Base-by-base conservation (phyloP, 1,284 basidiomycete genomes). In the Rhizoctonia solani region DNA sequence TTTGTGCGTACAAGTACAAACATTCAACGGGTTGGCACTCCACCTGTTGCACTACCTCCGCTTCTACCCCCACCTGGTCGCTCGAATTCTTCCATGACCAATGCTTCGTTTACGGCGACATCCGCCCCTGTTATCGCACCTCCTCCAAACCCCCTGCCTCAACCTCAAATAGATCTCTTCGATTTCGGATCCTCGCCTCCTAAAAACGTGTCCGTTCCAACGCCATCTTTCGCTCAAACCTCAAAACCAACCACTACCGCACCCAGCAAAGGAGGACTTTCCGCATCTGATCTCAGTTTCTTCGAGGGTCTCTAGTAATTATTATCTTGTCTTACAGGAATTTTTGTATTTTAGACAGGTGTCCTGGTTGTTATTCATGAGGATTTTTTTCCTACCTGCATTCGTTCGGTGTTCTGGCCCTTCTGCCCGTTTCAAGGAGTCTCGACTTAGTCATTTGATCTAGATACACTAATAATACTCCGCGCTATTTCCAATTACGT, bases 231-330 rank as follows among this genome's bases (percentile, higher is more conserved):
- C 30, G 13, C 58, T n/a, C 27, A 54, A 37, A 34, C 29, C n/a
- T 21, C 34, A 1, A 53, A 52, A 21, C 49, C 59, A 19, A 5
- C 59, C 16, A 21, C 44, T 41, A 25, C 37, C 3, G 19, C 34
- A 5, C n/a, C n/a, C n/a, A 41, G 34, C 19, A 29, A 49, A 29
- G 59, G 49, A 1, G 59, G 59, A 27, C 49, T 65, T 3, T 65
- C 59, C n/a, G 59, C 59, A 30, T 52, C 59, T 14, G 59, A 65
- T 65, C 44, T 65, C 4, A 65, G 59, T 41, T 65, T 65, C 32
- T 65, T 65, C 23, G 59, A 65, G 27, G 59, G 59, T 23, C 49
- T 65, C 23, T 65, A 53, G 34, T 19, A 9, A 39, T 8, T 23
- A 23, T 30, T 32, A 47, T 34, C 27, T 37, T 49, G n/a, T 32